phyloP scores from a whole-genome alignment of 176 grass and related monocot genomes.

The Phoenix roebelenii region DNA sequence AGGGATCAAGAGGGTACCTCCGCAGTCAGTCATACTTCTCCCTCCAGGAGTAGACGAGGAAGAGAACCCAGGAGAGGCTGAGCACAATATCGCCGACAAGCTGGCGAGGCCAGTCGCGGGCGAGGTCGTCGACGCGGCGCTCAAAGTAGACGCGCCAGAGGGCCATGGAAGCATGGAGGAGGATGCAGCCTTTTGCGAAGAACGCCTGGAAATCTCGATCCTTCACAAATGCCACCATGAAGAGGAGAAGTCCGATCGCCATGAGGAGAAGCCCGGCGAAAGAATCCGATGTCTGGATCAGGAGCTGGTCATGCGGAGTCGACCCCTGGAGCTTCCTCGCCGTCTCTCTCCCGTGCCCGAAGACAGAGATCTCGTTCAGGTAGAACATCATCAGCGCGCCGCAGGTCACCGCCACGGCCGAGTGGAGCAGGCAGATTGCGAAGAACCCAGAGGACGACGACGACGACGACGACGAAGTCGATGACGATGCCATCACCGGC shows the following conservation, averaged over 20 bases:
- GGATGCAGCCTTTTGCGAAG: conserved; percentile 48
- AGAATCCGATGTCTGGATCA: conserved; percentile 46
- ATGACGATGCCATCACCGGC: neutral
- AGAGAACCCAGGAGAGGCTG: conserved; percentile 45
- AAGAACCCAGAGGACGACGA: conserved; percentile 36
- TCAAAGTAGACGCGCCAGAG: conserved; percentile 45
- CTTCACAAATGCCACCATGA: conserved; percentile 49
- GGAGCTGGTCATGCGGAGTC: conserved; percentile 40
- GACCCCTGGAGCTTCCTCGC: conserved; percentile 41
- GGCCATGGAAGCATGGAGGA: conserved; percentile 36
- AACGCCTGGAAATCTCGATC: conserved; percentile 53
- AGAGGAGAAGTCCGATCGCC: conserved; percentile 32
- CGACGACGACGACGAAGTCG: neutral
- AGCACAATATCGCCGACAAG: conserved; percentile 40
- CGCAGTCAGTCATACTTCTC: conserved; percentile 40
- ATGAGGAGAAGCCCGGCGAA: conserved; percentile 43
- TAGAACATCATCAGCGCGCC: conserved; percentile 53
- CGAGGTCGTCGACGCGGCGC: conserved; percentile 36
- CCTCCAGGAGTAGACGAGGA: conserved; percentile 47
- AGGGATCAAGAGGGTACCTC: no score
- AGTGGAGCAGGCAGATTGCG: conserved; percentile 42
- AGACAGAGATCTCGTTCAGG: conserved; percentile 28
- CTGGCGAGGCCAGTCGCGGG: conserved; percentile 41
- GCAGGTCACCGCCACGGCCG: conserved; percentile 32
- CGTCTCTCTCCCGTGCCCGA: conserved; percentile 34